Evolutionary conservation across 495 filamentous ascomycete species (phyloP).

Genomic region (Sporormia fimetaria): DNA sequence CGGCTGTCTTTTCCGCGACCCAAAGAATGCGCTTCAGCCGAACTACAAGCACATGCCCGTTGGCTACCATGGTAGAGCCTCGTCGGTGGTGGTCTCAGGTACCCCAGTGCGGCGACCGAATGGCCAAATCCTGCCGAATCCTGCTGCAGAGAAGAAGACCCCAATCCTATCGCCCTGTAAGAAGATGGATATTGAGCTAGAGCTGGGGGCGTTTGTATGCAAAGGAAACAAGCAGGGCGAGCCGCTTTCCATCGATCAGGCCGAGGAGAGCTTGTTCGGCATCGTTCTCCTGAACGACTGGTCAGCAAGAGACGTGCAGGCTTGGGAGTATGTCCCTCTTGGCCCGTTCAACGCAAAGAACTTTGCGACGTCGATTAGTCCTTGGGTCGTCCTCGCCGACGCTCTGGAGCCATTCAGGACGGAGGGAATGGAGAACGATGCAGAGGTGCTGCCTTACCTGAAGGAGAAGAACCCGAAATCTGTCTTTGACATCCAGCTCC

Average conservation of each 20-base stretch:
- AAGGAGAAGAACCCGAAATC: constrained; percentile 51
- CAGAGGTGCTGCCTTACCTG: constrained; percentile 56
- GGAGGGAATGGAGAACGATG: constrained; percentile 51
- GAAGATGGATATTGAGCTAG: constrained; percentile 76
- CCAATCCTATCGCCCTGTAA: constrained; percentile 53
- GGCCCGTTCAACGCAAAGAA: constrained; percentile 84
- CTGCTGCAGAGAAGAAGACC: constrained; percentile 45
- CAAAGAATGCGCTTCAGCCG: constrained; percentile 66
- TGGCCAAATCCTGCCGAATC: constrained; percentile 69
- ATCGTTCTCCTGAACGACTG: constrained; percentile 90
- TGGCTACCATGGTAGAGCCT: constrained; percentile 45
- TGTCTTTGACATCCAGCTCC: constrained; percentile 63
- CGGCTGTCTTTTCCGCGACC: constrained; percentile 74
- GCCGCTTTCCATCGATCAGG: constrained; percentile 44
- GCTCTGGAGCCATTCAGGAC: constrained; percentile 64
- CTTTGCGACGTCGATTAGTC: constrained; percentile 77
- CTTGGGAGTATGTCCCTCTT: constrained; percentile 63
- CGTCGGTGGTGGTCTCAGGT: constrained; percentile 35
- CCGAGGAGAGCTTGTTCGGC: constrained; percentile 72
- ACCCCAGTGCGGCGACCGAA: constrained; percentile 54
- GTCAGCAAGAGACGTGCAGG: constrained; percentile 83
- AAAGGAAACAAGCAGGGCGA: constrained; percentile 55
- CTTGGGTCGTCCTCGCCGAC: constrained; percentile 81
- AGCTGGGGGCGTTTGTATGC: constrained; percentile 73
- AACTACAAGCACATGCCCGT: constrained; percentile 90